Conservation (phyloP, 306 rosid genomes). For the Pyrus bretschneideri region DNA sequence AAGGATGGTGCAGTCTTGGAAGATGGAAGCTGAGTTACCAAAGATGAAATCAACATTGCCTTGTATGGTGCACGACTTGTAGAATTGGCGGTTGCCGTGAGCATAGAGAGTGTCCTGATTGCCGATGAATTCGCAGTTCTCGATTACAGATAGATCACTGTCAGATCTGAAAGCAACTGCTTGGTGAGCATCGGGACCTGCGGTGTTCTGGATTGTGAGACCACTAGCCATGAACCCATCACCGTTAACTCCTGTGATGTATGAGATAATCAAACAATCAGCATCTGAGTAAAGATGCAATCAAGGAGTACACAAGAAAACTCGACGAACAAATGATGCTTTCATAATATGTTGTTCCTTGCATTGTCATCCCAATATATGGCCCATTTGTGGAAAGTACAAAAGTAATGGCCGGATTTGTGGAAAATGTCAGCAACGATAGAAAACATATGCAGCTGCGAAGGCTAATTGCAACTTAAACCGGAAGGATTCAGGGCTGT, state of each 20-base stretch:
- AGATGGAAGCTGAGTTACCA: conserved; percentile 72
- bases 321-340: neutral
- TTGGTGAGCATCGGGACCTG: conserved; percentile 83
- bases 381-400: too few species aligned
- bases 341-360: too few species aligned
- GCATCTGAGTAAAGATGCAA: neutral
- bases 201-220: conserved; percentile 67
- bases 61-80: conserved; percentile 59
- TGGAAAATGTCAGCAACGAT: too few species aligned
- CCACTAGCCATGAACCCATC: conserved; percentile 94
- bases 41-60: conserved; percentile 93
- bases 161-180: conserved; percentile 90
- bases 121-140: conserved; percentile 67
- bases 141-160: conserved; percentile 64
- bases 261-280: neutral
- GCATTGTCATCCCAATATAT: too few species aligned
- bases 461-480: too few species aligned
- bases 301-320: too few species aligned
- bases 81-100: conserved; percentile 70
- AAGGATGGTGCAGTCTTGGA: conserved; percentile 55
- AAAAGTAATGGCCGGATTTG: too few species aligned
- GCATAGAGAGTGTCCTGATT: conserved; percentile 91
- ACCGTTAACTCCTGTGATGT: conserved; percentile 54
- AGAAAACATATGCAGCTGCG: too few species aligned
- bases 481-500: too few species aligned